These are phyloP conservation scores for Leptographium lundbergii DNA, from an alignment of 2,329 filamentous ascomycete genomes.

Conservation along the genomic window DNA sequence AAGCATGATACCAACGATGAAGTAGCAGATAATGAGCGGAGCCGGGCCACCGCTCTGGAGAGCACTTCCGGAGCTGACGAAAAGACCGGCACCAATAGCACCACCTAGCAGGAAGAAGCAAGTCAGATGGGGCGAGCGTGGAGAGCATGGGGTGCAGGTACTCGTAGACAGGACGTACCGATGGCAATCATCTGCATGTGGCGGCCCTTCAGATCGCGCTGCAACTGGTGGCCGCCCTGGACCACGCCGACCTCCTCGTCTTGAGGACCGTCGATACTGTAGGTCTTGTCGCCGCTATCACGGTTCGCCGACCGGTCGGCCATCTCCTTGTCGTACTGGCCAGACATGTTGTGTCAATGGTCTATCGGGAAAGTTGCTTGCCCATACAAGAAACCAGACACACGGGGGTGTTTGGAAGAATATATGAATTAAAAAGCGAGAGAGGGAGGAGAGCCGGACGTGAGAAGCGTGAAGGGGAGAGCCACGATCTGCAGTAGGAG, in stretches of 20 bases:
- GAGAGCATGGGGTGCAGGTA: background rate
- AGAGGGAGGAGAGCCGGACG: background rate
- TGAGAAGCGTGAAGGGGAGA: background rate
- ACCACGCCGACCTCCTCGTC: constrained; percentile 26
- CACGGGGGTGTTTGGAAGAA: background rate
- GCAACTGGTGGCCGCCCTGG: constrained; percentile 20
- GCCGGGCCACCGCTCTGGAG: constrained; percentile 48
- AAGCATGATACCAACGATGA: constrained; percentile 45
- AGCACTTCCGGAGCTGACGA: constrained; percentile 53
- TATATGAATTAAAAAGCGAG: background rate
- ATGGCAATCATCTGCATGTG: constrained; percentile 37
- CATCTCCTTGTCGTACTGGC: constrained; percentile 8
- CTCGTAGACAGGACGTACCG: constrained; percentile 19
- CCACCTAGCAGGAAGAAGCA: constrained; percentile 19
- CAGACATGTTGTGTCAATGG: constrained; percentile 2
- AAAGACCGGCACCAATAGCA: constrained; percentile 45
- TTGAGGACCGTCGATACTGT: constrained; percentile 5
- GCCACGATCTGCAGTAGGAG: background rate
- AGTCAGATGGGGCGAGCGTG: background rate
- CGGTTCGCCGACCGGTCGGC: constrained; percentile 1
- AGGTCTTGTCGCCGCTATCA: constrained; percentile 5
- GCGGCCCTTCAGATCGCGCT: constrained; percentile 23
- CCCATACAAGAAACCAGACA: background rate
- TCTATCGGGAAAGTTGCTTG: background rate
- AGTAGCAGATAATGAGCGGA: constrained; percentile 34